Percentiles rank a stretch among this genome's conserved stretches.
phyloP scores from a whole-genome alignment of 805 yeast genomes.

The Lachancea cidri region DNA sequence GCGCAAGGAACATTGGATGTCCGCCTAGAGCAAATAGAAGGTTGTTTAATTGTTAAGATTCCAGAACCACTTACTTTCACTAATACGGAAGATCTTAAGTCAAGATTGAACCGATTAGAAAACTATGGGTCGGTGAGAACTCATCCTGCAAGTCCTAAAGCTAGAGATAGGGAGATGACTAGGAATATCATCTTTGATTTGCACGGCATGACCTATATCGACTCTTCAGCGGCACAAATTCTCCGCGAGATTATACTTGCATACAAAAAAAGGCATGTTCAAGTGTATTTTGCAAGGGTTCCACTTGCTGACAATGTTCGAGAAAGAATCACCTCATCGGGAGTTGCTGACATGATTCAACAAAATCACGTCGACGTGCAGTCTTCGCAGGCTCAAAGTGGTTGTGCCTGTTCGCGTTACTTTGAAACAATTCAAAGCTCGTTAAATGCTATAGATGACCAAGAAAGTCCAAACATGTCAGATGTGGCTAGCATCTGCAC shows the following conservation, averaged over 20 bases:
- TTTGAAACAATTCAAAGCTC: slow-evolving; percentile 19
- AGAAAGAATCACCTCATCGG: slow-evolving; percentile 48
- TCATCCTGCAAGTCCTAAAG: slow-evolving; percentile 69
- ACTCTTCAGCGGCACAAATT: slow-evolving; percentile 74
- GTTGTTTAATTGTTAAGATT: slow-evolving; percentile 70
- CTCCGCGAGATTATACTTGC: slow-evolving; percentile 53
- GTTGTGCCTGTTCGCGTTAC: slow-evolving; percentile 7
- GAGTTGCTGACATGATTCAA: slow-evolving; percentile 41
- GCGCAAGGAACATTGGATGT: slow-evolving; percentile 7
- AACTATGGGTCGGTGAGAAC: slow-evolving; percentile 65
- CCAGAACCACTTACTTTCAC: slow-evolving; percentile 90
- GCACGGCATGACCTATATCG: slow-evolving; percentile 76
- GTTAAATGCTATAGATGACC: slow-evolving; percentile 5
- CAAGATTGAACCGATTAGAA: slow-evolving; percentile 64
- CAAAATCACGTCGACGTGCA: slow-evolving; percentile 14
- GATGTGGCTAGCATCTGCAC: slow-evolving; percentile 3
- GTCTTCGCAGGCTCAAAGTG: not conserved
- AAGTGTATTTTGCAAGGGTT: slow-evolving; percentile 58
- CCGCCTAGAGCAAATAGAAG: slow-evolving; percentile 48
- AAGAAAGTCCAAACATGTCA: not conserved
- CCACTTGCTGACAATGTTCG: slow-evolving; percentile 45
- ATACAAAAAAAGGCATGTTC: slow-evolving; percentile 50
- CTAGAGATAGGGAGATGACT: slow-evolving; percentile 42
- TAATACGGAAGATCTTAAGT: slow-evolving; percentile 70
- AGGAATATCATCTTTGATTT: slow-evolving; percentile 67